Conservation (phyloP, 805 yeast species). For the Candida multigemmis region DNA sequence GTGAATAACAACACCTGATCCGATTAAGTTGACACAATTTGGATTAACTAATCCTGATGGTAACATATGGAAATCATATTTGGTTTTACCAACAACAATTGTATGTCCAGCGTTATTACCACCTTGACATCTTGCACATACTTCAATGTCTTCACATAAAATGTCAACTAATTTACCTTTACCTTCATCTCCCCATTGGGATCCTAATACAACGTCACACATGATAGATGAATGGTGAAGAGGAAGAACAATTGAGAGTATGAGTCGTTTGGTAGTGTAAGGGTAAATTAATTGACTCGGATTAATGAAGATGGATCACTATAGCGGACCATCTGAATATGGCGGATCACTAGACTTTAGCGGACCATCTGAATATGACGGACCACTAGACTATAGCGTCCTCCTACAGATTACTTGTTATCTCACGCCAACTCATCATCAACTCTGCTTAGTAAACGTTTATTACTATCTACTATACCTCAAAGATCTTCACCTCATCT, state of each 20-base stretch:
- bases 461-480: not conserved
- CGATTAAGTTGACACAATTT: conserved; percentile 80
- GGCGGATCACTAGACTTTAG: too few relatives aligned
- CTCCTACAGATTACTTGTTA: too few relatives aligned
- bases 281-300: too few relatives aligned
- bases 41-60: conserved; percentile 98
- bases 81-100: conserved; percentile 79
- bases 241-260: too few relatives aligned
- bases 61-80: conserved; percentile 97
- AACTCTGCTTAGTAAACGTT: not conserved
- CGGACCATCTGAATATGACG: too few relatives aligned
- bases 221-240: too few relatives aligned
- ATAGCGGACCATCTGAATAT: too few relatives aligned
- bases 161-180: conserved; percentile 96
- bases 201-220: conserved; percentile 92
- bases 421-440: too few relatives aligned
- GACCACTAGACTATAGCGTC: too few relatives aligned
- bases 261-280: too few relatives aligned
- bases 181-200: conserved; percentile 99
- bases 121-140: conserved; percentile 97
- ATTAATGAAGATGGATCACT: too few relatives aligned
- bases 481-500: not conserved
- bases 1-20: conserved; percentile 95
- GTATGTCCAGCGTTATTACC: conserved; percentile 99
- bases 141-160: conserved; percentile 89